phyloP scores from a whole-genome alignment of 2,329 filamentous ascomycete species.

The Massarina eburnea region DNA sequence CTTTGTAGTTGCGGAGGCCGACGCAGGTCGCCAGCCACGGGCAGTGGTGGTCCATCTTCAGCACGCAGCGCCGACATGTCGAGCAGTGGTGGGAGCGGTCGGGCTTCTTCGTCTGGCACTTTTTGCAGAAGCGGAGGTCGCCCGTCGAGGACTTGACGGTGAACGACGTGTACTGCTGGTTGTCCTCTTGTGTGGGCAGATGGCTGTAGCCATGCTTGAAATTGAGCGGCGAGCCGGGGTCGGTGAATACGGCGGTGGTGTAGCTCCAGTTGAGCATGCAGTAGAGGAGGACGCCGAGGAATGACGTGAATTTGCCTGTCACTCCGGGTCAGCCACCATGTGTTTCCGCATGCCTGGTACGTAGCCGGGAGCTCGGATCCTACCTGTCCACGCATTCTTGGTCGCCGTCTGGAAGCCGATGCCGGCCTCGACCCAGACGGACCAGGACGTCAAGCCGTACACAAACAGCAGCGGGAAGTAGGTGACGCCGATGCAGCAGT shows the following conservation, averaged over 20 bases:
- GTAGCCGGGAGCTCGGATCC: slow-evolving; percentile 5
- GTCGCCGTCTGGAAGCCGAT: slow-evolving; percentile 59
- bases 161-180: slow-evolving; percentile 67
- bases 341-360: no score
- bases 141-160: slow-evolving; percentile 87
- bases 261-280: slow-evolving; percentile 84
- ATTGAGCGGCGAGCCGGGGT: slow-evolving; percentile 69
- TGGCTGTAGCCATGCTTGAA: slow-evolving; percentile 68
- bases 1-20: slow-evolving; percentile 91
- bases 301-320: slow-evolving; percentile 52
- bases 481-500: slow-evolving; percentile 75
- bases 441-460: slow-evolving; percentile 90
- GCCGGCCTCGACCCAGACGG: slow-evolving; percentile 78
- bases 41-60: slow-evolving; percentile 99
- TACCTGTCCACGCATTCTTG: slow-evolving; percentile 43
- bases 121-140: slow-evolving; percentile 89
- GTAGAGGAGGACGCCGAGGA: slow-evolving; percentile 72
- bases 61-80: slow-evolving; percentile 86
- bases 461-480: slow-evolving; percentile 91
- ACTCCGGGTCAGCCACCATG: slow-evolving; percentile 30
- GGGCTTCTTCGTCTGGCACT: slow-evolving; percentile 91
- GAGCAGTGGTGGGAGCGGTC: slow-evolving; percentile 97
- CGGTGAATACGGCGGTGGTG: slow-evolving; percentile 88
- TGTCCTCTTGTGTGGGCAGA: slow-evolving; percentile 70
- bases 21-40: slow-evolving; percentile 97